Conservation (phyloP, 1,284 basidiomycete genomes). For the Microbotryum saponariae region DNA sequence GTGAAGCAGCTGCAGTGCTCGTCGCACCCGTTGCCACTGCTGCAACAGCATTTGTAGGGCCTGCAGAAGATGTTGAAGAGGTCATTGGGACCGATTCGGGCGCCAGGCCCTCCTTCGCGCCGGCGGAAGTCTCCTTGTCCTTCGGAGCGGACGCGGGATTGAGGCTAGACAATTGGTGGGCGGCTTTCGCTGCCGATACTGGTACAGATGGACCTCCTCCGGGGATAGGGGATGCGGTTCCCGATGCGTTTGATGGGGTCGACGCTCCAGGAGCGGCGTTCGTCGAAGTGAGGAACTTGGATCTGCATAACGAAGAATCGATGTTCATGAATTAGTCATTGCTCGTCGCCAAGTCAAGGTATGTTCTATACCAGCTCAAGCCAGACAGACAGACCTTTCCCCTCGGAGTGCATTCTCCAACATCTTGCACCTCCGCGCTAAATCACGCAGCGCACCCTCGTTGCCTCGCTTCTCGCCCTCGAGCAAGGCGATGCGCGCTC, state of each 20-base stretch:
- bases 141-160: conserved; percentile 1
- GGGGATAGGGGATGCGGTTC: conserved; percentile 21
- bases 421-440: conserved; percentile 97
- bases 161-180: background rate
- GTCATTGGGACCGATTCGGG: conserved; percentile 10
- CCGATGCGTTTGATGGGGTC: conserved; percentile 14
- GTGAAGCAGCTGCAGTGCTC: background rate
- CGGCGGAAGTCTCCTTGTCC: background rate
- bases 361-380: background rate
- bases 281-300: conserved; percentile 29
- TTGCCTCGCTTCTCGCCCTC: conserved; percentile 94
- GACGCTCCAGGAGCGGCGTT: conserved; percentile 3
- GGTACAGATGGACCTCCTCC: background rate
- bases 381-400: conserved; percentile 16
- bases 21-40: too few relatives aligned
- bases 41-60: background rate
- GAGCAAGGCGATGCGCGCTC: conserved; percentile 92
- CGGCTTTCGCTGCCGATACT: conserved; percentile 17
- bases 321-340: background rate
- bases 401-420: conserved; percentile 59
- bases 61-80: conserved; percentile 2
- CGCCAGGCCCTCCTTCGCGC: background rate
- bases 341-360: background rate
- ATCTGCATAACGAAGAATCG: conserved; percentile 5
- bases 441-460: conserved; percentile 92